These are phyloP conservation scores for barrel medic (Medicago truncatula) DNA, from an alignment of 306 rosid genomes.

Conservation along the genomic window MtrunA17r5.0-ANR NC_053042.1:35335501-35336000, in stretches of 20 bases:
- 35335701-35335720: slow-evolving; percentile 82
- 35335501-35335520: slow-evolving; percentile 72
- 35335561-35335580: slow-evolving; percentile 77
- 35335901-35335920: slow-evolving; percentile 85
- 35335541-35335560: slow-evolving; percentile 82
- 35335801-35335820: not conserved
- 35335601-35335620: slow-evolving; percentile 59
- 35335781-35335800: not conserved
- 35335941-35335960: slow-evolving; percentile 50
- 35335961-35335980: slow-evolving; percentile 67
- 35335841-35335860: not conserved
- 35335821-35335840: not conserved
- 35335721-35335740: slow-evolving; percentile 67
- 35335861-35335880: slow-evolving; percentile 63
- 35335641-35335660: slow-evolving; percentile 68
- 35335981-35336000: slow-evolving; percentile 73
- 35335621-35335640: slow-evolving; percentile 69
- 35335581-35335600: slow-evolving; percentile 86
- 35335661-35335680: slow-evolving; percentile 67
- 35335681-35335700: slow-evolving; percentile 73
- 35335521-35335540: slow-evolving; percentile 71
- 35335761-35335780: slow-evolving; percentile 83
- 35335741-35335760: slow-evolving; percentile 63
- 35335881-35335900: slow-evolving; percentile 76
- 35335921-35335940: slow-evolving; percentile 77